Evolutionary conservation across 805 yeast genomes (phyloP), one percentile per base, ranked within the genome.

Genomic region (Yamadazyma philogaea): DNA sequence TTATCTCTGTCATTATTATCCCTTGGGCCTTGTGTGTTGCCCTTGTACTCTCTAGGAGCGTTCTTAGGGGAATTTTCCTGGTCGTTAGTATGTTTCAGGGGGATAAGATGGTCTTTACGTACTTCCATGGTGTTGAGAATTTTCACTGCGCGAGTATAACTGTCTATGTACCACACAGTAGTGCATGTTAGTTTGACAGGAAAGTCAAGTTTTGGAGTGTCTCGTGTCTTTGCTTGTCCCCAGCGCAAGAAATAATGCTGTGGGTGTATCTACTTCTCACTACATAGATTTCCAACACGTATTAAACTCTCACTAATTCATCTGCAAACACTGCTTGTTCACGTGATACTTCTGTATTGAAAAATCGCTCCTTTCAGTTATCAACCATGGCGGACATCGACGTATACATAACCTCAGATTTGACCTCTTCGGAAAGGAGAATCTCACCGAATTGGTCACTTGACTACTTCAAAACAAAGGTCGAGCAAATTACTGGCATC

Each of bases 401-500:
- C 14, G 67, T 84, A 3, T 75, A 75, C 50, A 66, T 85, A 26
- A 80, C 87, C 1, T 83, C 93, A 2, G 72, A 70, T 18, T 63
- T 81, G 51, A 83, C 86, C 1, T 76, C 84, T 7, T 80, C 93
- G 2, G 90, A 84, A 55, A 64, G 90, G 41, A 63, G 85, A 32
- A 62, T 87, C 21, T 76, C 84, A 0, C 75, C 79, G 0, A 71
- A 68, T 30, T 85, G 91, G 90, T 59, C 77, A 0, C 42, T 85
- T 12, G 60, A 59, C 6, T 64, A 77, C 47, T 70, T 87, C 39
- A 75, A 78, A 48, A 49, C 60, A 30, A 72, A 77, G 43, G 59
- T 87, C 8, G 93, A 85, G 52, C 71, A 68, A 27, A 77, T 86
- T 46, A 85, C 95, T 0, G 96, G 96, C 2, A 76, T 87, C 20